Evolutionary conservation across 2,329 filamentous ascomycete species (phyloP), one percentile per base, ranked within the genome.

Genomic region (Rachicladosporium sp.): DNA sequence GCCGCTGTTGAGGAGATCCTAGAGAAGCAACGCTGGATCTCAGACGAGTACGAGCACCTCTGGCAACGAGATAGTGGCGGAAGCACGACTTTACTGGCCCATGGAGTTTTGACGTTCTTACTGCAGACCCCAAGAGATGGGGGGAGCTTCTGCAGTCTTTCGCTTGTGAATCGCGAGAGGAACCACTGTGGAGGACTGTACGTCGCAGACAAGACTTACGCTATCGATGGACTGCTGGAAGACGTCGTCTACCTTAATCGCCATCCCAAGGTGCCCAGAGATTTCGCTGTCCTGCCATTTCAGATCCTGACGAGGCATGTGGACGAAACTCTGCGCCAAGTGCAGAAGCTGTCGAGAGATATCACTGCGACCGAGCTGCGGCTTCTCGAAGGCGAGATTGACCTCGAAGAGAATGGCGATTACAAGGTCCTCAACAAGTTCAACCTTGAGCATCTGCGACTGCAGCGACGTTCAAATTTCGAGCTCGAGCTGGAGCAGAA

Each of bases 101-200:
- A 53, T 45, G 51, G 50, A 19, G 53, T 56, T 15, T 39, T 58
- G 32, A 53, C 51, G 1, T 58, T 58, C 40, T 44, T 58, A 11
- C 44, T 58, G n/a, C 55, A 58, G 38, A 58, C 55, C 2, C 55
- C 55, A 10, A 37, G 55, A 42, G 55, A 58, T 36, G 52, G 52
- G 6, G 43, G 45, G 30, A 55, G 54, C 7, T 58, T 58, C 42
- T 55, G 53, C 38, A 57, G 54, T 1, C 42, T 58, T 10, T 58
- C 55, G n/a, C 43, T 58, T 8, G 54, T 57, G 9, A 57, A 57
- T 41, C 47, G 52, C 13, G 54, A 58, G 38, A 40, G 43, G 9
- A 43, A 41, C n/a, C 49, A 56, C 37, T 56, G 53, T 36, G 55
- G 54, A 10, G 55, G 55, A 3, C 34, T 58, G 29, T 55, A 49